Evolutionary conservation across 345 rosid genomes (phyloP).

Genomic region (Sisymbrium irio): DNA sequence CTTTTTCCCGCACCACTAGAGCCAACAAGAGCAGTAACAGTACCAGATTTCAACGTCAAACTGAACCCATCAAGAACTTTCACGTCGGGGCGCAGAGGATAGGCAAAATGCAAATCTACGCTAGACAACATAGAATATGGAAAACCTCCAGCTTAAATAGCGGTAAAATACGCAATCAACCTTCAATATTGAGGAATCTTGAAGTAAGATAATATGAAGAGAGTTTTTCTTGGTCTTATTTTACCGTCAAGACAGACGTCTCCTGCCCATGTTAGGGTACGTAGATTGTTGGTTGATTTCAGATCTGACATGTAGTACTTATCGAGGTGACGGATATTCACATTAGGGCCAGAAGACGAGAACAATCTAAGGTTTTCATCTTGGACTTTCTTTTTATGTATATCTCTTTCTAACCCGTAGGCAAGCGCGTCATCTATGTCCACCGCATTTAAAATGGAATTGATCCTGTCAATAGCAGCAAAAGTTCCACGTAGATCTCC

Average conservation of each 20-base stretch:
- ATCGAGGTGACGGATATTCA: conserved; percentile 40
- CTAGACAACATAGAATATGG: conserved; percentile 28
- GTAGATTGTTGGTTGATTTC: conserved; percentile 55
- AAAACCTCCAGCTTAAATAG: neutral
- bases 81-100: conserved; percentile 81
- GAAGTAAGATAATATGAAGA: neutral
- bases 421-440: conserved; percentile 93
- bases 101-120: conserved; percentile 84
- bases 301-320: conserved; percentile 67
- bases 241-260: conserved; percentile 85
- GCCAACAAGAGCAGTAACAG: conserved; percentile 92
- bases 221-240: neutral
- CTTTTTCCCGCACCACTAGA: conserved; percentile 98
- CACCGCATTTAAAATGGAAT: conserved; percentile 66
- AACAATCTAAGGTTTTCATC: conserved; percentile 61
- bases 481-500: conserved; percentile 93
- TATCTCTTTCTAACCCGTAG: conserved; percentile 79
- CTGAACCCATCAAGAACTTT: conserved; percentile 69
- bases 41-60: conserved; percentile 70
- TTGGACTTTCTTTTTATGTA: conserved; percentile 48
- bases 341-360: conserved; percentile 47
- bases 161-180: neutral
- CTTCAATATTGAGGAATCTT: neutral
- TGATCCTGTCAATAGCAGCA: conserved; percentile 90
- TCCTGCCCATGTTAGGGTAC: conserved; percentile 77